Evolutionary conservation across 2,329 filamentous ascomycete species (phyloP).

Genomic region (Fusarium marasasianum): DNA sequence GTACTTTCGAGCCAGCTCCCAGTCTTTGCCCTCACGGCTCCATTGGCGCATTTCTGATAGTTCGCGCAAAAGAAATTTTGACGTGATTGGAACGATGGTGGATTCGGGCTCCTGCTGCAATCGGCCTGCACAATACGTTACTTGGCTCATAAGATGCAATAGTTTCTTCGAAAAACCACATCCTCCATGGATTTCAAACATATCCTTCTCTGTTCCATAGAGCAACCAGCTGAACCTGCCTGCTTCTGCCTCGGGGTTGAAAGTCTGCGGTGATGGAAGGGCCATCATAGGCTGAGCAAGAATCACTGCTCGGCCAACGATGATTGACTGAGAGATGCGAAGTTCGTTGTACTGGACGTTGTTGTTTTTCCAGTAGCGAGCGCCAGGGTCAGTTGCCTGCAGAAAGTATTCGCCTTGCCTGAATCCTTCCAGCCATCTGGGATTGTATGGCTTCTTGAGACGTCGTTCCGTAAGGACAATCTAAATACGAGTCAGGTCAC

Average conservation of each 20-base stretch:
- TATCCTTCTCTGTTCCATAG: conserved; percentile 48
- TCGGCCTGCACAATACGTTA: conserved; percentile 50
- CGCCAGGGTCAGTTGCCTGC: conserved; percentile 49
- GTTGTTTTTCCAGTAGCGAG: conserved; percentile 48
- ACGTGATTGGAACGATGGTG: conserved; percentile 46
- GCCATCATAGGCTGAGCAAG: conserved; percentile 52
- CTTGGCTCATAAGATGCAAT: conserved; percentile 50
- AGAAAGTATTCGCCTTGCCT: conserved; percentile 49
- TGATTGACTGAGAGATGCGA: conserved; percentile 51
- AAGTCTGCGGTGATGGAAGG: conserved; percentile 41
- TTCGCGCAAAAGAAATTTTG: conserved; percentile 41
- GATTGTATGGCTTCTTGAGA: conserved; percentile 43
- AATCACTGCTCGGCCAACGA: conserved; percentile 52
- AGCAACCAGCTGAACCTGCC: conserved; percentile 52
- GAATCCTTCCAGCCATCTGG: conserved; percentile 53
- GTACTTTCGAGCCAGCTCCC: conserved; percentile 27
- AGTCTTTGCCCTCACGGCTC: conserved; percentile 45
- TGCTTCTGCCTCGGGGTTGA: conserved; percentile 44
- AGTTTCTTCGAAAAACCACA: conserved; percentile 55
- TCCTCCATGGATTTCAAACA: conserved; percentile 52
- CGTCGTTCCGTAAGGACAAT: conserved; percentile 52
- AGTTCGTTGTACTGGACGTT: conserved; percentile 49
- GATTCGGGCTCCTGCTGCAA: conserved; percentile 47
- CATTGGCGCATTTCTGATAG: conserved; percentile 49
- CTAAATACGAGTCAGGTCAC: conserved; percentile 27